phyloP scores from a whole-genome alignment of 2,329 filamentous ascomycete genomes.

The Claviceps arundinis region DNA sequence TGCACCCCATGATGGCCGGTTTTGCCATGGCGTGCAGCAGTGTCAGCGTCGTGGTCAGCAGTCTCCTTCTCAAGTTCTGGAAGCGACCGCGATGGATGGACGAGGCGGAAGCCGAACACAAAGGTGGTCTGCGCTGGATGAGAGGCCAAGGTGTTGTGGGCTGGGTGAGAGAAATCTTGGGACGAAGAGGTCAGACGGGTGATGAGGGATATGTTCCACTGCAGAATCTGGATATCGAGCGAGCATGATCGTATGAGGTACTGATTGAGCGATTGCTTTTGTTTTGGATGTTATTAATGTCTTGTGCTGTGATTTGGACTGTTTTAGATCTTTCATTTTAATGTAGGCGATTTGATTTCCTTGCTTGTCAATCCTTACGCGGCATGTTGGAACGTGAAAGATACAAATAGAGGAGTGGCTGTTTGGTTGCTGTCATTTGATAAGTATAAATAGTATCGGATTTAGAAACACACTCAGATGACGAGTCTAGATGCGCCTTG shows the following conservation, averaged over 20 bases:
- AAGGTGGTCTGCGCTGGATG: slow-evolving; percentile 31
- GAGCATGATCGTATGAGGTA: background rate
- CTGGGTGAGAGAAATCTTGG: slow-evolving; percentile 27
- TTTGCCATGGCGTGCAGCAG: slow-evolving; percentile 87
- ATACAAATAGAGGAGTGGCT: too few relatives aligned
- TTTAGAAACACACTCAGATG: too few relatives aligned
- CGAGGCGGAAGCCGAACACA: slow-evolving; percentile 48
- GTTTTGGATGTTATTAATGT: background rate
- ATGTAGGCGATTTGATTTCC: background rate
- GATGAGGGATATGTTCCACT: slow-evolving; percentile 49
- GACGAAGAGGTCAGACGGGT: slow-evolving; percentile 25
- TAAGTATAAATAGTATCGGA: too few relatives aligned
- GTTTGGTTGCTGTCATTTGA: too few relatives aligned
- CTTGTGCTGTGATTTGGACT: background rate
- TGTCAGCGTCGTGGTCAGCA: slow-evolving; percentile 78
- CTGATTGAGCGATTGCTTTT: background rate
- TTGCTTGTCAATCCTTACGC: background rate
- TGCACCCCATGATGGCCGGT: slow-evolving; percentile 90
- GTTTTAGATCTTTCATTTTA: background rate
- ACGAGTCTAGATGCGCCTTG: too few relatives aligned
- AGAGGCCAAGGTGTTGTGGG: slow-evolving; percentile 29
- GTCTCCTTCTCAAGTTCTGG: slow-evolving; percentile 78
- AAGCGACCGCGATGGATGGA: slow-evolving; percentile 77
- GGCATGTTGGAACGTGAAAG: too few relatives aligned
- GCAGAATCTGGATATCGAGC: slow-evolving; percentile 32